Conservation (phyloP, 2,329 filamentous ascomycete genomes). For the Colletotrichum lini region DNA sequence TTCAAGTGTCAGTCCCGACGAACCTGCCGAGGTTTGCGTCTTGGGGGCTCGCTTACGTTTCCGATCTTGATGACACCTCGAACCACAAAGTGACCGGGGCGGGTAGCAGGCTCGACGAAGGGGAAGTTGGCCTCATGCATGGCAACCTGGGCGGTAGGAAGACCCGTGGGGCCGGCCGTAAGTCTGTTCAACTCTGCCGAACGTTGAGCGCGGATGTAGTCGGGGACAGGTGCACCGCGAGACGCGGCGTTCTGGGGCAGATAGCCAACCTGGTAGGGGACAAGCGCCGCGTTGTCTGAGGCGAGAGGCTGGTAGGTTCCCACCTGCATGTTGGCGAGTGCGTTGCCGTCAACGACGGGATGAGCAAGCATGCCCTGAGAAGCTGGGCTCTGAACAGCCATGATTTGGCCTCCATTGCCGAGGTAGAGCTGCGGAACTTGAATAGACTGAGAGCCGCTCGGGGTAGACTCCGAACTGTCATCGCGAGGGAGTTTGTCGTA, state of each 20-base stretch:
- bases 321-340: neutral
- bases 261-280: constrained; percentile 19
- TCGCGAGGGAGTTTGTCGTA: constrained; percentile 9
- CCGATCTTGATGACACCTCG: constrained; percentile 64
- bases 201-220: constrained; percentile 47
- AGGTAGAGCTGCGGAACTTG: constrained; percentile 4
- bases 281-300: constrained; percentile 24
- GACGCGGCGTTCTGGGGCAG: neutral
- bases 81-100: constrained; percentile 29
- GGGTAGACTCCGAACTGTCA: neutral
- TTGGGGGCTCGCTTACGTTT: constrained; percentile 59
- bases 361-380: constrained; percentile 10
- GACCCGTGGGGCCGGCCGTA: constrained; percentile 50
- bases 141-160: constrained; percentile 54
- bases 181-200: constrained; percentile 58
- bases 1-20: constrained; percentile 15
- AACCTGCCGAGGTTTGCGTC: neutral
- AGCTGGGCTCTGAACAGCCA: neutral
- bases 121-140: constrained; percentile 60
- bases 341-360: neutral
- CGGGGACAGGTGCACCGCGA: constrained; percentile 27
- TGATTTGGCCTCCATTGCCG: neutral
- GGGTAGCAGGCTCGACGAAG: constrained; percentile 58
- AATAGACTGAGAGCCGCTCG: neutral
- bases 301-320: constrained; percentile 13